Base-by-base conservation (phyloP, 768 basidiomycete species). In the Amanita polypyramis region DNA sequence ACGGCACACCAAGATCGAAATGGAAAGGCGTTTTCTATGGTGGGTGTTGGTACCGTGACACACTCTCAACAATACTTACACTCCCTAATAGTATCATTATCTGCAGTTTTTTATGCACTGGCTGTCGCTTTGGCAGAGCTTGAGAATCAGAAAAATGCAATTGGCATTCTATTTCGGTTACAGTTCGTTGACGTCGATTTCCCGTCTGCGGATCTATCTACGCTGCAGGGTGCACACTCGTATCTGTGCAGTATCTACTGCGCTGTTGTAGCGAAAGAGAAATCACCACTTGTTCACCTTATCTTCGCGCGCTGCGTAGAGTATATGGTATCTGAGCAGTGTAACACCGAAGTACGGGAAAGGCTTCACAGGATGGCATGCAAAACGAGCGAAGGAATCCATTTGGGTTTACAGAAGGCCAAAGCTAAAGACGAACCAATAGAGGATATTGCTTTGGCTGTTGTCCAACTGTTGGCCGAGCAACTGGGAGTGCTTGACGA, bases 1-100 rank as follows among this genome's bases (percentile, higher is more conserved):
- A 50, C 32, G 49, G 49, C 3, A 21, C 34, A 4, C 49, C 42
- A 21, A 43, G 49, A 21, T 50, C 42, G 12, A 44, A 44, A 25
- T 37, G 34, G 41, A 50, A 50, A 20, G 42, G 42, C 14, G 17
- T 30, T 34, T 9, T 36, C 10, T 37, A 27, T 33, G 32, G 49
- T 44, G 43, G 29, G 38, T 42, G 6, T 7, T 12, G 19, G 20
- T 11, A 11, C 9, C 30, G 10, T 20, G 11, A 19, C 8, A 20
- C 6, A 3, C 39, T 5, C 17, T 2, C 20, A 27, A 12, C 20
- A 27, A 12, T 29, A 29, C 27, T 43, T n/a, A 15, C 41, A n/a
- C 10, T 19, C 20, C 20, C 10, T 15, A 17, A 27, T 42, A 25
- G 41, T 25, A 12, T 12, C 17, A 12, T 5, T 34, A 4, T 21